Evolutionary conservation across 352 stramenopile species (phyloP).

Genomic region (Phytophthora brassicae): DNA sequence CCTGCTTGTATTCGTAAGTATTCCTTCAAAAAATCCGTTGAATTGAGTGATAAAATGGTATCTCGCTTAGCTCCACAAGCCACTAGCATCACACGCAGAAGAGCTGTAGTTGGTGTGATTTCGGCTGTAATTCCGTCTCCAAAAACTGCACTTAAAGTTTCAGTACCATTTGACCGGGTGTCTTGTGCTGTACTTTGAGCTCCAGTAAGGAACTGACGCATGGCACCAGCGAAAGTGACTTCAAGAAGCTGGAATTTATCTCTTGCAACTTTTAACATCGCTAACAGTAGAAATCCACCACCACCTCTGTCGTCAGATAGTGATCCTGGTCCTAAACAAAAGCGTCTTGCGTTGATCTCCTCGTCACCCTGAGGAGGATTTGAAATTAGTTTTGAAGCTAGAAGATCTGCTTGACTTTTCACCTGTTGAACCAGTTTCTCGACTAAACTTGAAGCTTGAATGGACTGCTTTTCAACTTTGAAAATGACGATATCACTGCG

Average conservation of each 20-base stretch:
- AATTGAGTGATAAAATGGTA: conserved; percentile 19
- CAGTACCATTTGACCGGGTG: background rate
- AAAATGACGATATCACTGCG: conserved; percentile 26
- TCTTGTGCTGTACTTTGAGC: conserved; percentile 36
- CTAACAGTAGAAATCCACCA: conserved; percentile 51
- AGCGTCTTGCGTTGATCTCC: conserved; percentile 42
- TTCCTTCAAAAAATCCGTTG: conserved; percentile 39
- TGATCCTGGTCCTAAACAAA: conserved; percentile 23
- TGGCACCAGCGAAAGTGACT: conserved; percentile 42
- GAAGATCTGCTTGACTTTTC: conserved; percentile 13
- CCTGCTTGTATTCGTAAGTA: conserved; percentile 36
- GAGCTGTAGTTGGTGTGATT: conserved; percentile 8
- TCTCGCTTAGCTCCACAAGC: conserved; percentile 46
- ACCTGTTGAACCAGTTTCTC: conserved; percentile 24
- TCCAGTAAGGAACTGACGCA: conserved; percentile 53
- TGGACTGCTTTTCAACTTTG: conserved; percentile 22
- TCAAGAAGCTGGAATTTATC: conserved; percentile 27
- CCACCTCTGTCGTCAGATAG: conserved; percentile 29
- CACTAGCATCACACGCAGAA: conserved; percentile 36
- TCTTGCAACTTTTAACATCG: conserved; percentile 26
- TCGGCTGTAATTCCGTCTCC: background rate
- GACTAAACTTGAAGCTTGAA: conserved; percentile 16
- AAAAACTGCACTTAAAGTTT: conserved; percentile 14
- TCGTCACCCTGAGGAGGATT: conserved; percentile 44
- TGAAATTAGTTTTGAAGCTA: conserved; percentile 15